Conservation (phyloP, 164 flowering plant species). For the Vitis cinerea region DNA sequence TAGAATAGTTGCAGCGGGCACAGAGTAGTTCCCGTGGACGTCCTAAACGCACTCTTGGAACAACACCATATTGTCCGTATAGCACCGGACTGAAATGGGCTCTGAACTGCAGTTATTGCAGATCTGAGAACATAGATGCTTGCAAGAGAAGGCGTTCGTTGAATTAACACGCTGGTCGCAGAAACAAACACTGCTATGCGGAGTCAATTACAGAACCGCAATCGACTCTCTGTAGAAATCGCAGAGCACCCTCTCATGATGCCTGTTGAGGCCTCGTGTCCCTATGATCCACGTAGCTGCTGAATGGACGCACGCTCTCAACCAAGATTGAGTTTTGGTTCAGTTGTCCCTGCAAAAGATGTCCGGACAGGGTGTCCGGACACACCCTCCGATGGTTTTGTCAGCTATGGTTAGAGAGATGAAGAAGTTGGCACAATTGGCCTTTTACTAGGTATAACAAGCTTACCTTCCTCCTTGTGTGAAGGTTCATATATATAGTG, state of each 20-base stretch:
- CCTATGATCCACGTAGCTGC: no score
- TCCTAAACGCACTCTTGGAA: conserved; percentile 52
- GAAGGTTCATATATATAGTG: no score
- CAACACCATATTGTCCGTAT: conserved; percentile 25
- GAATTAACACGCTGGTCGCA: conserved; percentile 47
- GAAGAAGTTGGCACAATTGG: no score
- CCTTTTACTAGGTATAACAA: no score
- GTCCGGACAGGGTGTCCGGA: no score
- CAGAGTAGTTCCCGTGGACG: conserved; percentile 51
- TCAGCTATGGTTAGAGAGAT: no score
- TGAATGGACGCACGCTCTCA: no score
- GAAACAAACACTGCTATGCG: conserved; percentile 59
- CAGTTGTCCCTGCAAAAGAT: no score
- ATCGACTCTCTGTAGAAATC: conserved; percentile 55
- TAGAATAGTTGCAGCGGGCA: conserved; percentile 24
- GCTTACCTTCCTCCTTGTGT: no score
- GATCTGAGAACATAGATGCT: conserved; percentile 37
- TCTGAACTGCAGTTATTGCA: conserved; percentile 27
- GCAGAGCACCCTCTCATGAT: conserved; percentile 40
- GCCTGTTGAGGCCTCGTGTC: no score
- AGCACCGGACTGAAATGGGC: conserved; percentile 22
- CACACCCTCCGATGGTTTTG: no score
- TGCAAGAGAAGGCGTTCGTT: conserved; percentile 36
- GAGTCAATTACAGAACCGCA: conserved; percentile 69
- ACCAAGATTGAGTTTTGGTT: no score